Evolutionary conservation across 495 filamentous ascomycete genomes (phyloP).

Genomic region (Hypoxylon perforatum): DNA sequence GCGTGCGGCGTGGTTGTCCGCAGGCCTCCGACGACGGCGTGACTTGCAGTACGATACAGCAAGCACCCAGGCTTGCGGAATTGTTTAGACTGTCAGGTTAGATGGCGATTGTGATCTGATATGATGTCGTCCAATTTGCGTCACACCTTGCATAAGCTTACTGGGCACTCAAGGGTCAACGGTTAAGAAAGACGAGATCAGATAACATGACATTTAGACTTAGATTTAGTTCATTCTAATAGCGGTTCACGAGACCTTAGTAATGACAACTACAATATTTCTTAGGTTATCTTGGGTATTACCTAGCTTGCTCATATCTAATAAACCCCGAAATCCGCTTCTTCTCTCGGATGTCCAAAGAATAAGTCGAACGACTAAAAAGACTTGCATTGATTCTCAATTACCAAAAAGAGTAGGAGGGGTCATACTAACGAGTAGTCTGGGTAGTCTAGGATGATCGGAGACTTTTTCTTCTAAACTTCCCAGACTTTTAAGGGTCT

Average conservation of each 20-base stretch:
- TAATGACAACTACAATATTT: neutral
- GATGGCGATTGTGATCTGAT: constrained; percentile 29
- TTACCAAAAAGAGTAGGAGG: constrained; percentile 36
- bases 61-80: too few species aligned
- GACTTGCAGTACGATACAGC: neutral
- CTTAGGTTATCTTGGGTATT: neutral
- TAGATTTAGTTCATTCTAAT: neutral
- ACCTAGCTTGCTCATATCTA: neutral
- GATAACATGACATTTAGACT: neutral
- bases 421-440: constrained; percentile 2
- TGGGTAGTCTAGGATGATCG: too few species aligned
- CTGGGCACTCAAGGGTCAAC: neutral
- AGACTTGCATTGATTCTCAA: constrained; percentile 5
- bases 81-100: too few species aligned
- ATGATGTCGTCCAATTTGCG: constrained; percentile 6
- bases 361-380: constrained; percentile 1
- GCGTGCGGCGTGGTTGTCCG: constrained; percentile 9
- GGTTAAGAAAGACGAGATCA: neutral
- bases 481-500: constrained; percentile 13
- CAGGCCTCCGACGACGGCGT: constrained; percentile 15
- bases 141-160: constrained; percentile 25
- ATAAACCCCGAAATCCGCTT: constrained; percentile 17
- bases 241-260: neutral
- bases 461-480: constrained; percentile 15
- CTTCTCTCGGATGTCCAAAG: neutral